Evolutionary conservation across 2,329 filamentous ascomycete genomes (phyloP), one percentile per base, ranked within the genome.

Genomic region (Sphaceloma murrayae): DNA sequence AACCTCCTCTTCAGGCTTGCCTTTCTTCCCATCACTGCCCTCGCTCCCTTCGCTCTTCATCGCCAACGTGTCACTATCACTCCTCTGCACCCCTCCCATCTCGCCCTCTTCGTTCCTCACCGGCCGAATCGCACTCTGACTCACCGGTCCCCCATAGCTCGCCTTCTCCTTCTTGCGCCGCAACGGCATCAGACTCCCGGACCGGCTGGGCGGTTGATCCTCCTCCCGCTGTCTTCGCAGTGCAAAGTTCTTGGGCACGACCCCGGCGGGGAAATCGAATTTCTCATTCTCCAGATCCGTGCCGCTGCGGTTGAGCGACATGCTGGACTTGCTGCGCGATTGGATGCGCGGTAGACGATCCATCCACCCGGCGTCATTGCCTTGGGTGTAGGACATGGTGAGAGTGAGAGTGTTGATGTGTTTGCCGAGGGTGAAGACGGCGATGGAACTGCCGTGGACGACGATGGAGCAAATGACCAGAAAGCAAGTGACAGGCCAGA

Each of bases 401-500:
- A 98, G 72, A 1, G 85, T 88, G 53, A 98, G 67, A 0, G 91
- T 96, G 66, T 96, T 96, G 74, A 98, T 98, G 49, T 85, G 88
- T 64, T 96, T 98, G 55, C 91, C 91, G 1, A 98, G 76, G 0
- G 91, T 96, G 56, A 98, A 98, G 6, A 98, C 91, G 4, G 91
- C 91, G 54, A 98, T 83, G 0, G 91, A 96, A n/a, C 91, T 96
- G 16, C 91, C 91, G 57, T 98, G 91, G 1, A 98, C 85, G 27
- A 96, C 66, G 55, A 98, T 98, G 9, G 91, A 98, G 3, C 84
- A 75, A 43, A 98, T 85, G 49, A 98, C 89, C 56, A 98, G 69
- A 63, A 98, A 98, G 0, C 85, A 86, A 0, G 85, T 85, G 47
- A 98, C 88, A 0, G 91, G 91, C 91, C 91, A 98, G 36, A 98